phyloP scores from a whole-genome alignment of 2,329 filamentous ascomycete species.

The Emericellopsis cladophorae region DNA sequence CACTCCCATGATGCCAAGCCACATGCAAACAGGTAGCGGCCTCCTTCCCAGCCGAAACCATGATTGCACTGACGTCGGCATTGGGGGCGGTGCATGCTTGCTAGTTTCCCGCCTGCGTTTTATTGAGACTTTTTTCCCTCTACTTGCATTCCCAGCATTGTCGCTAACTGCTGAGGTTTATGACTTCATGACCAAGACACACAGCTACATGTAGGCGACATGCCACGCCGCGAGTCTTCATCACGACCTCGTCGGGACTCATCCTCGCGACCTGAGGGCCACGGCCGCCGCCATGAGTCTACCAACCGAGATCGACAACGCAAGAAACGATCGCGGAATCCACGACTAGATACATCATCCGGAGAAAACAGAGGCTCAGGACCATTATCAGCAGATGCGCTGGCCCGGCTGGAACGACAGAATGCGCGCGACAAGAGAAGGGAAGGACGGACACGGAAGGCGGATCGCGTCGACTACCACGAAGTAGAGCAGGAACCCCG shows the following conservation, averaged over 20 bases:
- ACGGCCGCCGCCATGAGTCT: constrained; percentile 13
- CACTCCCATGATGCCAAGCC: constrained; percentile 8
- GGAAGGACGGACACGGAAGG: constrained; percentile 24
- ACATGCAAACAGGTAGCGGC: not conserved
- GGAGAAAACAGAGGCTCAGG: constrained; percentile 16
- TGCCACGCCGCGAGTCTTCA: constrained; percentile 21
- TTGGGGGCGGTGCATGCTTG: no score
- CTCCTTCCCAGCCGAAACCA: no score
- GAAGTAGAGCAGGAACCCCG: constrained; percentile 8
- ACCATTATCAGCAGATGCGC: constrained; percentile 36
- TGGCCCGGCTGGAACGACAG: constrained; percentile 52
- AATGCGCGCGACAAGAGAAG: constrained; percentile 39
- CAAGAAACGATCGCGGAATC: constrained; percentile 19
- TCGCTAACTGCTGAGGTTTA: no score
- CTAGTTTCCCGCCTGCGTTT: not conserved
- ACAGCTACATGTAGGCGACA: constrained; percentile 6
- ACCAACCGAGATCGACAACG: constrained; percentile 20
- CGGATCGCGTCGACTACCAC: constrained; percentile 20
- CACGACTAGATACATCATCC: constrained; percentile 15
- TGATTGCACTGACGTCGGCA: no score
- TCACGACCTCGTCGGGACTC: constrained; percentile 15
- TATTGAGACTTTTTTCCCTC: not conserved
- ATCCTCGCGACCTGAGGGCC: constrained; percentile 16
- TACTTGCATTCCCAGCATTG: not conserved
- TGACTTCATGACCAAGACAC: not conserved